Base-by-base conservation (phyloP, 2,329 filamentous ascomycete species). In the Zasmidium citrigriseum region DNA sequence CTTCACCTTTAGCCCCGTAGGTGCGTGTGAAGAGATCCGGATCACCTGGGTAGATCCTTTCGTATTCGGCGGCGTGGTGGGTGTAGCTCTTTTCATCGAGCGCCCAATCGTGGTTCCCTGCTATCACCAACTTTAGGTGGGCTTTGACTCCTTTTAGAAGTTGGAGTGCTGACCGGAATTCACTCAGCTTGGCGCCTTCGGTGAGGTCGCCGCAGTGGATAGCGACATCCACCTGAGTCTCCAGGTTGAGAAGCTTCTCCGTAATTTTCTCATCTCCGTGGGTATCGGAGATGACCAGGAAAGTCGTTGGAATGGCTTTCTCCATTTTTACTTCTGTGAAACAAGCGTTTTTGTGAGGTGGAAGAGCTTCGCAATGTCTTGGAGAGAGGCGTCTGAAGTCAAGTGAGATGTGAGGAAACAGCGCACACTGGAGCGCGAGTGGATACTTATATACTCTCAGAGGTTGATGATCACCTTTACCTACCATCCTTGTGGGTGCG, bases 101-200 rank as follows among this genome's bases (percentile, higher is more conserved):
- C 3, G 79, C 81, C 46, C 85, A 74, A 65, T 87, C 85, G 70
- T 88, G 85, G 66, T 87, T 87, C 0, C 85, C 85, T 0, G 85
- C 80, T 59, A 88, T 86, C 20, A 87, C 80, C 22, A 88, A 74
- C 65, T 87, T 88, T 4, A 87, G 69, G 9, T 80, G 77, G 1
- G 83, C 83, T 14, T 82, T 72, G 34, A 83, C 77, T 1, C 65
- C 64, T 12, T 72, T 70, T 5, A 87, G 74, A 71, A 83, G 76
- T 4, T 75, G 65, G 14, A 85, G 65, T 2, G 79, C 77, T 11
- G 65, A 59, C 25, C 77, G 66, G 64, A 84, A 83, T 65, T 86
- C 81, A 14, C 68, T 45, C 11, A 77, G 56, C 11, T 73, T 72
- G 4, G 83, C 83, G 34, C 77, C 72, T 68, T 78, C 79, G 10